A percentile compares a stretch with the other conserved stretches of the same genome.
phyloP scores from a whole-genome alignment of 2,329 filamentous ascomycete genomes.

The Ophiostoma himal-ulmi region DNA sequence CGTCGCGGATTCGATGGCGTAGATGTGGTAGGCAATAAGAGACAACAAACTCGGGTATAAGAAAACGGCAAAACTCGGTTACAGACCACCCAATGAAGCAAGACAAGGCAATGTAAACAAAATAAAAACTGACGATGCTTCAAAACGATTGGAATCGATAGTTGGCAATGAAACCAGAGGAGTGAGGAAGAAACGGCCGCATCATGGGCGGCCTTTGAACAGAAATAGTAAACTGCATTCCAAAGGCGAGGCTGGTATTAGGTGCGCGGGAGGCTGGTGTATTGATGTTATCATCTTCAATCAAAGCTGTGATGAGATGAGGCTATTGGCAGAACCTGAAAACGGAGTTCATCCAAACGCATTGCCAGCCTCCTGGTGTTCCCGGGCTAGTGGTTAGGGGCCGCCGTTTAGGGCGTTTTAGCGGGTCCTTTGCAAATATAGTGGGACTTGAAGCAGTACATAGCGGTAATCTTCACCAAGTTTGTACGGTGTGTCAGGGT shows the following conservation, averaged over 20 bases:
- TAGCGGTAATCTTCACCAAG: neutral
- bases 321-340: conserved; percentile 8
- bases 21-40: neutral
- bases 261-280: conserved; percentile 17
- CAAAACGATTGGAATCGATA: neutral
- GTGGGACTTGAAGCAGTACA: neutral
- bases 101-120: neutral
- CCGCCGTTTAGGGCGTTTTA: neutral
- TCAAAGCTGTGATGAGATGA: conserved; percentile 4
- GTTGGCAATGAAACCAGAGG: neutral
- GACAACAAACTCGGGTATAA: neutral
- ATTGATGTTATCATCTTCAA: neutral
- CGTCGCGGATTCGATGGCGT: neutral
- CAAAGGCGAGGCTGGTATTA: conserved; percentile 20
- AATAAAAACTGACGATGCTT: neutral
- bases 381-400: neutral
- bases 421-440: neutral
- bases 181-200: neutral
- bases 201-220: conserved; percentile 15
- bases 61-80: neutral
- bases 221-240: conserved; percentile 21
- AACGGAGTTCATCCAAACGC: neutral
- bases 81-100: neutral
- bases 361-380: conserved; percentile 19
- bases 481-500: neutral